Conservation (phyloP, 2,329 filamentous ascomycete genomes). For the Paecilomyces fulvus region DNA sequence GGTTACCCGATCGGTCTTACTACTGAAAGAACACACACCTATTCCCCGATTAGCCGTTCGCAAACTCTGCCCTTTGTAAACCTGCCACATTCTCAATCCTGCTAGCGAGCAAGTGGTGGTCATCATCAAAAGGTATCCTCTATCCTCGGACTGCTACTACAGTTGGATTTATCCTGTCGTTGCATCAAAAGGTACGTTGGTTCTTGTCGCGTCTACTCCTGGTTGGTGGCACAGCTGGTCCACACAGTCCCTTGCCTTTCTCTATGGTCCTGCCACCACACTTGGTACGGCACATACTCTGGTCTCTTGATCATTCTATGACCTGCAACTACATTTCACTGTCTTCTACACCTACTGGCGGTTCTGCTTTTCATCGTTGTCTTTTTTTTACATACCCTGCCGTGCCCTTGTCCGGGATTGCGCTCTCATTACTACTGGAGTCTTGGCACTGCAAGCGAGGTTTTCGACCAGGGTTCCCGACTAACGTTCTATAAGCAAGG, state of each 20-base stretch:
- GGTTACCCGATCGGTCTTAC: conserved; percentile 5
- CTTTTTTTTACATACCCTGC: background rate
- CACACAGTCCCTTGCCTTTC: background rate
- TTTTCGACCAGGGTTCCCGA: conserved; percentile 11
- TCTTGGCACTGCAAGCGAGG: conserved; percentile 29
- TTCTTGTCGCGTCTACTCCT: conserved; percentile 10
- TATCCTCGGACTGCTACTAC: background rate
- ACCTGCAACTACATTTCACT: background rate
- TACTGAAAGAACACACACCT: conserved; percentile 11
- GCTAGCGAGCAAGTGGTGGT: background rate
- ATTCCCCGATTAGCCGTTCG: conserved; percentile 19
- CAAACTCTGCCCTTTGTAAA: conserved; percentile 5
- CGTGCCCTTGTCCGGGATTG: background rate
- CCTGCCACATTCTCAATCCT: background rate
- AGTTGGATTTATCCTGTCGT: background rate
- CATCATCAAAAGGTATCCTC: conserved; percentile 3
- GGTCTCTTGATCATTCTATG: background rate
- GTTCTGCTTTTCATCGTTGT: background rate
- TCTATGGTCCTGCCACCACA: background rate
- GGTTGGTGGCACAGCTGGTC: background rate
- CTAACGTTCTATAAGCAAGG: conserved; percentile 21
- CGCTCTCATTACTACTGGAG: conserved; percentile 1
- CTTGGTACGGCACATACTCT: background rate
- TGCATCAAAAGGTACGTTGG: conserved; percentile 14
- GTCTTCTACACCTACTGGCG: background rate